Evolutionary conservation across 441 rosid genomes (phyloP), one percentile per base, ranked within the genome.

Genomic region (Erysimum pusillum): DNA sequence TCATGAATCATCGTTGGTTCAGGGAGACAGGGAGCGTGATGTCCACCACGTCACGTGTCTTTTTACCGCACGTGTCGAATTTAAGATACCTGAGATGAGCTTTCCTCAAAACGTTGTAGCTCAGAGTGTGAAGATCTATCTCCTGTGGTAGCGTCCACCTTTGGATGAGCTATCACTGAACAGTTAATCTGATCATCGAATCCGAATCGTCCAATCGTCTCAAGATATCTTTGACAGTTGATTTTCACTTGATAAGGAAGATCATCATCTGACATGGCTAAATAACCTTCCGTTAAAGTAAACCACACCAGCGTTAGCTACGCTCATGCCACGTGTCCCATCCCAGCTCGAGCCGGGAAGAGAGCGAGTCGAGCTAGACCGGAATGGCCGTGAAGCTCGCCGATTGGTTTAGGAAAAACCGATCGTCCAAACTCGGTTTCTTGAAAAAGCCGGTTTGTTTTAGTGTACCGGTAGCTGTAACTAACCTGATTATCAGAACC

Each of bases 181-280:
- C 81, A 78, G 12, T 83, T 68, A 4, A 91, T 88, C 63, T 88
- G 92, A 12, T 75, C 71, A 15, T 80, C 73, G 41, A 91, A 91
- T 58, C 77, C 67, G 76, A 79, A 89, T 71, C 89, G 84, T 38
- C 86, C 83, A 44, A 87, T 60, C 0, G 90, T 91, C 67, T 88
- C 82, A 0, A 91, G 85, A 60, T 87, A 89, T 9, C 89, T 88
- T 4, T 80, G 76, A 1, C 69, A 67, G 8, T 75, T 70, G 78
- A 89, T 81, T 52, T 76, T 80, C 38, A 90, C 86, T 9, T 89
- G 88, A 60, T 92, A 90, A 12, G 96, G 97, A 11, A 88, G 85
- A 80, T 90, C 97, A 66, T 89, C 96, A 34, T 92, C 96, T 9
- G 90, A 89, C 96, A 92, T 85, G 73, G 96, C 97, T 41, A 25